These are phyloP conservation scores for Leishmania mexicana DNA, from an alignment of 208 protist genomes.

Conservation along the genomic window DNA sequence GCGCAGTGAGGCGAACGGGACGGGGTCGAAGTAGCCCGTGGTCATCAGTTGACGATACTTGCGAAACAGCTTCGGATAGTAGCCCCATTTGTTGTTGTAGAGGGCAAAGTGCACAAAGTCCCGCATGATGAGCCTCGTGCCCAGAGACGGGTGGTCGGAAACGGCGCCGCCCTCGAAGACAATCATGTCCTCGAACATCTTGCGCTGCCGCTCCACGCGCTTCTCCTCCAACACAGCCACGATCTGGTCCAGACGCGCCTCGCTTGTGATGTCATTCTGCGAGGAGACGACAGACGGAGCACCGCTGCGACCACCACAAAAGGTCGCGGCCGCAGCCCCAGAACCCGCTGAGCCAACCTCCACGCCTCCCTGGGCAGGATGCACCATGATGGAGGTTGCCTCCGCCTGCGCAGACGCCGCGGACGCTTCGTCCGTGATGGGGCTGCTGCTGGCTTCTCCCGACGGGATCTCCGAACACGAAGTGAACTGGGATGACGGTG, in stretches of 20 bases:
- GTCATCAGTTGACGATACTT: conserved; percentile 89
- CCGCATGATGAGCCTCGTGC: conserved; percentile 73
- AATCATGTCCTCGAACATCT: conserved; percentile 81
- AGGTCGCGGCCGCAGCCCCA: neutral
- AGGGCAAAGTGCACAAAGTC: conserved; percentile 90
- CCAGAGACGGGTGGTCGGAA: conserved; percentile 69
- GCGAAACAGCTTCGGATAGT: conserved; percentile 87
- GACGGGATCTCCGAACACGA: neutral
- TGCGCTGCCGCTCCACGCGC: conserved; percentile 65
- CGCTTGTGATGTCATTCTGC: conserved; percentile 47
- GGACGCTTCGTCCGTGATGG: neutral
- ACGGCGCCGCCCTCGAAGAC: conserved; percentile 88
- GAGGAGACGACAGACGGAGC: conserved; percentile 61
- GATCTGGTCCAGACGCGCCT: conserved; percentile 48
- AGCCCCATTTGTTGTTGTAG: conserved; percentile 88
- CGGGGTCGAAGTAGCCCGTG: conserved; percentile 85
- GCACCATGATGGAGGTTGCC: conserved; percentile 1
- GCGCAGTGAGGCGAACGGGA: conserved; percentile 78
- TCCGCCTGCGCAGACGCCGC: conserved; percentile 6
- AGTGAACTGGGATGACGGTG: conserved; percentile 1
- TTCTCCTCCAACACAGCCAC: conserved; percentile 56
- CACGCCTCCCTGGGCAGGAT: conserved; percentile 8
- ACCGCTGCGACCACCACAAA: conserved; percentile 7
- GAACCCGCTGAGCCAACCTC: neutral
- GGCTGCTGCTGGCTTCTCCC: neutral